Conservation (phyloP, 2,329 filamentous ascomycete species). For the Tolypocladium guangdongense region DNA sequence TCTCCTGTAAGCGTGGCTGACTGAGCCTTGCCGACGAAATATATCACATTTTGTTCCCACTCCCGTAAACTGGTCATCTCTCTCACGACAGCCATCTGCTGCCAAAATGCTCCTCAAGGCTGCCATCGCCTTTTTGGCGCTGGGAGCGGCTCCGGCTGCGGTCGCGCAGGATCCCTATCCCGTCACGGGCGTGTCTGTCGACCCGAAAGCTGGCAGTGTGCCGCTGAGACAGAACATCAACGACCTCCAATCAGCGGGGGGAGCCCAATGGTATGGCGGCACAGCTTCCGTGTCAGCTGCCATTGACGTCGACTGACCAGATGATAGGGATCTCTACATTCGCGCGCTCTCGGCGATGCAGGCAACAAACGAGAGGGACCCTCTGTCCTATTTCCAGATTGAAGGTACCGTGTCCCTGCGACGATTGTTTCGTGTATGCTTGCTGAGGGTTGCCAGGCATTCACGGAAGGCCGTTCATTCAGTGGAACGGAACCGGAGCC, state of each 20-base stretch:
- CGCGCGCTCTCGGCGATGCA: constrained; percentile 33
- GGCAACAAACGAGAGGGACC: constrained; percentile 25
- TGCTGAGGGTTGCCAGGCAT: constrained; percentile 18
- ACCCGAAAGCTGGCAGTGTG: neutral
- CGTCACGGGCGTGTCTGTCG: neutral
- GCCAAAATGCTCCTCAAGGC: neutral
- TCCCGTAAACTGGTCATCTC: neutral
- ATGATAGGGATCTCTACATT: constrained; percentile 37
- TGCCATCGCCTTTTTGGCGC: constrained; percentile 5
- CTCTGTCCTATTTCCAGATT: constrained; percentile 39
- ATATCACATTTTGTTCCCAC: neutral
- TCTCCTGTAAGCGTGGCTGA: neutral
- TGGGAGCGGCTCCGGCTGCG: neutral
- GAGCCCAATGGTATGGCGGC: neutral
- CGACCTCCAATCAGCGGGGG: neutral
- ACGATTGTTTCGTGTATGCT: neutral
- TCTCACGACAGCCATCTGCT: neutral
- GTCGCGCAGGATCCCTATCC: neutral
- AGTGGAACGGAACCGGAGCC: constrained; percentile 30
- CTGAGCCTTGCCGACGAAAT: too few relatives aligned
- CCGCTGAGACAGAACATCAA: constrained; percentile 2
- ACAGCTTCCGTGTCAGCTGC: neutral
- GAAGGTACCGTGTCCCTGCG: constrained; percentile 20
- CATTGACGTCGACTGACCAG: neutral
- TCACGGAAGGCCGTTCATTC: constrained; percentile 28